Base-by-base conservation (phyloP, 495 filamentous ascomycete species). In the Penicillium arizonense region DNA sequence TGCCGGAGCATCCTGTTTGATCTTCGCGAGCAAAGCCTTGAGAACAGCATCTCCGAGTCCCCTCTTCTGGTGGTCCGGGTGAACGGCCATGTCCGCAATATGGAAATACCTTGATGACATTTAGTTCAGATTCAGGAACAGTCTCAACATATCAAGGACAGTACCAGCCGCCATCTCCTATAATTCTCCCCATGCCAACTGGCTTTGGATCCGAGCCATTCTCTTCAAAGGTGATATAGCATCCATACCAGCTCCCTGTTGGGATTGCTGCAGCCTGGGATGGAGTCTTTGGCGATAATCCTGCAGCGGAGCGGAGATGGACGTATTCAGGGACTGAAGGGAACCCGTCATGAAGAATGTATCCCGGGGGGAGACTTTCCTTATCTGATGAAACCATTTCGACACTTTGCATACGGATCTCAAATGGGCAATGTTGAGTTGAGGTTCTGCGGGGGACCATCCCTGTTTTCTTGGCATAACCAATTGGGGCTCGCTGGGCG, bases 11-110 rank as follows among this genome's bases (percentile, higher is more conserved):
- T 67, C 63, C 20, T 58, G 36, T 43, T 70, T 61, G 37, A 81
- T 74, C 36, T 70, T 57, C 9, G 40, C 53, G 28, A 78, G 55
- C n/a, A 80, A 57, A 0, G 61, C 53, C 55, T 69, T 73, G 63
- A 80, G 57, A 30, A 82, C 64, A 7, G 63, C 59, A 33, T 77
- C 73, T 3, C 72, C 81, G 0, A 84, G 58, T 5, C 80, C 79
- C 37, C 73, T 72, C 24, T 72, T 65, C 55, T 78, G 77, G 52
- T 82, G 75, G 4, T 53, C 66, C 2, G 78, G 74, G 20, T 75
- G 58, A 10, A 80, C 74, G 1, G 73, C 75, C 64, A 82, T 76
- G 60, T 83, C 80, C n/a, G 72, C 71, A 45, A 82, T 63, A 10
- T 75, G 67, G 49, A 79, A 81, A 50, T 79, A 79, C 39, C 39